A percentile compares a stretch with the other conserved stretches of the same genome.
phyloP scores from a whole-genome alignment of 768 basidiomycete genomes.

The Tylopilus intermedius region DNA sequence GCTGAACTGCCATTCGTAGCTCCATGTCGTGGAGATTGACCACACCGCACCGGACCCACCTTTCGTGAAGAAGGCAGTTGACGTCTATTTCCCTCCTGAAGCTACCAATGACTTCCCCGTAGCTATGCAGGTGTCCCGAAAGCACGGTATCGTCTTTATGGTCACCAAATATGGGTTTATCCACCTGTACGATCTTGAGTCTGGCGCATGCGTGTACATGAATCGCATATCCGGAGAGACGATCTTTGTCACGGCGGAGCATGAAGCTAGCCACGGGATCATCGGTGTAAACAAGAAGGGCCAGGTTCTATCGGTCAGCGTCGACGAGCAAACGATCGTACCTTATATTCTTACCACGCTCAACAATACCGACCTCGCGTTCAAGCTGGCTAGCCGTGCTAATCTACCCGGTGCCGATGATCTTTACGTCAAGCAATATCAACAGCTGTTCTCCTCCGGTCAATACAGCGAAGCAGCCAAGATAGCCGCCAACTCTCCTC shows the following conservation, averaged over 20 bases:
- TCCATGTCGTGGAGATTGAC: conserved; percentile 98
- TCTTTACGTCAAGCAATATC: conserved; percentile 91
- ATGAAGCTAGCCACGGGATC: conserved; percentile 90
- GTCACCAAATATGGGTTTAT: conserved; percentile 99
- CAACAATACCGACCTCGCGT: conserved; percentile 96
- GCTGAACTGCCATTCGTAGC: conserved; percentile 42
- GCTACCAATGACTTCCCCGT: conserved; percentile 99
- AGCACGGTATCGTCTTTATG: conserved; percentile 94
- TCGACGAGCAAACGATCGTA: conserved; percentile 93
- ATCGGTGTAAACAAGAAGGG: conserved; percentile 99
- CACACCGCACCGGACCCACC: conserved; percentile 88
- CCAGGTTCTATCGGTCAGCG: conserved; percentile 92
- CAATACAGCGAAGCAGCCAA: conserved; percentile 95
- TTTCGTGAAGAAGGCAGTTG: conserved; percentile 95
- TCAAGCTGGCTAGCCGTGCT: conserved; percentile 94
- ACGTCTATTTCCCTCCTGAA: conserved; percentile 98
- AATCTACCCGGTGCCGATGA: conserved; percentile 98
- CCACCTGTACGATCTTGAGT: conserved; percentile 96
- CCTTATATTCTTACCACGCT: conserved; percentile 91
- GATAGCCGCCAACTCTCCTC: conserved; percentile 94
- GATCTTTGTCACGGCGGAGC: conserved; percentile 97
- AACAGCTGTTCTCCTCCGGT: conserved; percentile 81
- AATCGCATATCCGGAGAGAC: conserved; percentile 99
- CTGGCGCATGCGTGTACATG: conserved; percentile 98
- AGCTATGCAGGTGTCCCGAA: conserved; percentile 97